These are phyloP conservation scores for Ophiorrhiza pumila DNA, from an alignment of 257 asterid genomes.

Conservation along the genomic window DNA sequence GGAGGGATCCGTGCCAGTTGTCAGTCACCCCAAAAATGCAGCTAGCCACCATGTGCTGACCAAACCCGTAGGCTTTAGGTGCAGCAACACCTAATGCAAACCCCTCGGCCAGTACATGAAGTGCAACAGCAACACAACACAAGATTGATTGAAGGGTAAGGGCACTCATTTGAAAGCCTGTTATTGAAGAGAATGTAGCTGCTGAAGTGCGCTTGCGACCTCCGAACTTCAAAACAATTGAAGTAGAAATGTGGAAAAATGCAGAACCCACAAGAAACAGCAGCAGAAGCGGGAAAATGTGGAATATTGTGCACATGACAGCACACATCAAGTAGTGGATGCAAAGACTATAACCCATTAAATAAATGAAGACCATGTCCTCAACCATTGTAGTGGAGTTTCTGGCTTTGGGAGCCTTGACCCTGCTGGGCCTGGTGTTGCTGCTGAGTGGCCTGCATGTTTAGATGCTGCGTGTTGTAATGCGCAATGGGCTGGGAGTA, in stretches of 20 bases:
- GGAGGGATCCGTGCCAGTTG: constrained; percentile 84
- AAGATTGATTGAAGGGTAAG: constrained; percentile 77
- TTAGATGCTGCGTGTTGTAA: constrained; percentile 66
- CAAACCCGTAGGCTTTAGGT: constrained; percentile 94
- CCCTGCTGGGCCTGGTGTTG: constrained; percentile 66
- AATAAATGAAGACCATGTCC: constrained; percentile 1
- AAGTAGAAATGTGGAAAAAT: constrained; percentile 42
- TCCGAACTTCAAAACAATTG: constrained; percentile 50
- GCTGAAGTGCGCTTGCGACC: constrained; percentile 64
- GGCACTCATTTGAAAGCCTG: constrained; percentile 54
- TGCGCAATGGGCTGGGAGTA: constrained; percentile 81
- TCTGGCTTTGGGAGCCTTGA: constrained; percentile 72
- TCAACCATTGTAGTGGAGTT: constrained; percentile 77
- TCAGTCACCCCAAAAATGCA: constrained; percentile 83
- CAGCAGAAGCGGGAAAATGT: constrained; percentile 48
- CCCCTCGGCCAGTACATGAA: constrained; percentile 92
- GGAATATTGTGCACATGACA: too few relatives aligned
- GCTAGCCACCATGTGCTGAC: constrained; percentile 95
- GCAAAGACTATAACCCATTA: constrained; percentile 38
- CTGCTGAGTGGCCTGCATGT: constrained; percentile 58
- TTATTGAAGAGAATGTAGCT: constrained; percentile 39
- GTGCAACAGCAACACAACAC: constrained; percentile 67
- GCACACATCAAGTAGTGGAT: constrained; percentile 56
- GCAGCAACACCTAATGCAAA: constrained; percentile 97
- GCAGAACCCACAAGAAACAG: constrained; percentile 57